phyloP scores from a whole-genome alignment of 495 filamentous ascomycete genomes.

The Cetradonia linearis region DNA sequence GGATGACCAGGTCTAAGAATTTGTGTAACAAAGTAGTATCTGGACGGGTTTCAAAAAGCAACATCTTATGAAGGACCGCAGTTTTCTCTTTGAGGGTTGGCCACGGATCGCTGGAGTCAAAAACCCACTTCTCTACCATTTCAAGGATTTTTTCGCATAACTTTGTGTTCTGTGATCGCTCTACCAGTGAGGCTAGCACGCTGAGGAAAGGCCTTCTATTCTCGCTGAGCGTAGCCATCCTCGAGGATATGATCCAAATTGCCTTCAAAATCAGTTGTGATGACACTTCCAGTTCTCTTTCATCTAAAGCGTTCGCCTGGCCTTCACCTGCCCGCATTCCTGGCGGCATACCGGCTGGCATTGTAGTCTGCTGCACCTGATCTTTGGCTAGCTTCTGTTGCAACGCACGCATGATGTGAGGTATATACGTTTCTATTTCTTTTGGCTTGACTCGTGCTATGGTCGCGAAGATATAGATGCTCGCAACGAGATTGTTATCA shows the following conservation, averaged over 20 bases:
- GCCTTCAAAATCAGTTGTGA: constrained; percentile 85
- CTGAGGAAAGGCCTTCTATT: constrained; percentile 86
- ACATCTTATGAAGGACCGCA: constrained; percentile 93
- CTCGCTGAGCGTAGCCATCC: constrained; percentile 91
- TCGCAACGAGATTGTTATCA: constrained; percentile 67
- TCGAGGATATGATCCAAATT: constrained; percentile 77
- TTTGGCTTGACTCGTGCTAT: constrained; percentile 72
- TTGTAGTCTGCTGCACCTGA: constrained; percentile 67
- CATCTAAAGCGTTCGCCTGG: constrained; percentile 43
- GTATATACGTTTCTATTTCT: constrained; percentile 81
- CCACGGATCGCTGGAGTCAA: constrained; percentile 83
- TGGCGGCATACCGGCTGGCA: constrained; percentile 33
- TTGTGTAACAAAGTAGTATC: constrained; percentile 77
- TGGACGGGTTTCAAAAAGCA: constrained; percentile 75
- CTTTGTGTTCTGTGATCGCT: constrained; percentile 74
- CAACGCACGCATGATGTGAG: constrained; percentile 82
- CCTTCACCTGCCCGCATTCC: constrained; percentile 27
- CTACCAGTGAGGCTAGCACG: constrained; percentile 85
- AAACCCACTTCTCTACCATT: constrained; percentile 94
- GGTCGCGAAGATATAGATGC: constrained; percentile 85
- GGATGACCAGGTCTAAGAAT: constrained; percentile 90
- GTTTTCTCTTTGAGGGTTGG: constrained; percentile 97
- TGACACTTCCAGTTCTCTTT: constrained; percentile 73
- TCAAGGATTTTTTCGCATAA: constrained; percentile 85
- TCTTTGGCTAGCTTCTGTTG: constrained; percentile 89